These are phyloP conservation scores for Immersiella caudata DNA, from an alignment of 495 filamentous ascomycete species.

Conservation along the genomic window DNA sequence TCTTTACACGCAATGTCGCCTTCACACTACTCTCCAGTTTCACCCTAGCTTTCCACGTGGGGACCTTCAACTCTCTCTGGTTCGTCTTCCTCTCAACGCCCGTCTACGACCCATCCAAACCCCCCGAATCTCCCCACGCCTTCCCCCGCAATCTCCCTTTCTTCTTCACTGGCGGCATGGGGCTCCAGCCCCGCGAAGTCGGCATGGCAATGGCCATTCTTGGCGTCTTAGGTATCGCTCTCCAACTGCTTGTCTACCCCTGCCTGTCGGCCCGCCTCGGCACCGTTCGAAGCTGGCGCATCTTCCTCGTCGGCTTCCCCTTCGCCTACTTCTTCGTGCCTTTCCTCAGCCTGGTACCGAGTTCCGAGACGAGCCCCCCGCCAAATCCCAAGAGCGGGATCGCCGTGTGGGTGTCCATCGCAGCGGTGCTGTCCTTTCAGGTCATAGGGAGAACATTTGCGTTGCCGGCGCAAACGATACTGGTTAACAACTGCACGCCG, in stretches of 20 bases:
- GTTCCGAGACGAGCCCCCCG: constrained; percentile 50
- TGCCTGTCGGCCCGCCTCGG: constrained; percentile 66
- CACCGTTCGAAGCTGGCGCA: constrained; percentile 67
- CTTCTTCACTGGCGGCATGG: constrained; percentile 78
- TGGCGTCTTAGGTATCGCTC: constrained; percentile 72
- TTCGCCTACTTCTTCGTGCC: constrained; percentile 72
- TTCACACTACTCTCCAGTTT: constrained; percentile 67
- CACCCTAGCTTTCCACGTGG: constrained; percentile 75
- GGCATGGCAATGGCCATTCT: constrained; percentile 79
- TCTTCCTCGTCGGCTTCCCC: constrained; percentile 72
- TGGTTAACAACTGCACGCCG: constrained; percentile 82
- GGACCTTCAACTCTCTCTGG: constrained; percentile 84
- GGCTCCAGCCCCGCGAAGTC: constrained; percentile 71
- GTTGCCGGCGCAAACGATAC: constrained; percentile 72
- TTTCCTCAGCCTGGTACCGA: constrained; percentile 71
- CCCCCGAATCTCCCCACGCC: constrained; percentile 32
- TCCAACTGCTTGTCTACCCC: constrained; percentile 80
- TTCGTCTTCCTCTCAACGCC: constrained; percentile 83
- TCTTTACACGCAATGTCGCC: constrained; percentile 77
- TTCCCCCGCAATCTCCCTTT: constrained; percentile 60
- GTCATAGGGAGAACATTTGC: constrained; percentile 83
- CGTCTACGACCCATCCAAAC: constrained; percentile 58
- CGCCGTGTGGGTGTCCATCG: constrained; percentile 69
- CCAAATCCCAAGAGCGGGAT: constrained; percentile 66
- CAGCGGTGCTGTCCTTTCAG: constrained; percentile 68